These are phyloP conservation scores for Trichophyton schoenleinii DNA, from an alignment of 2,329 filamentous ascomycete species.

Conservation along the genomic window DNA sequence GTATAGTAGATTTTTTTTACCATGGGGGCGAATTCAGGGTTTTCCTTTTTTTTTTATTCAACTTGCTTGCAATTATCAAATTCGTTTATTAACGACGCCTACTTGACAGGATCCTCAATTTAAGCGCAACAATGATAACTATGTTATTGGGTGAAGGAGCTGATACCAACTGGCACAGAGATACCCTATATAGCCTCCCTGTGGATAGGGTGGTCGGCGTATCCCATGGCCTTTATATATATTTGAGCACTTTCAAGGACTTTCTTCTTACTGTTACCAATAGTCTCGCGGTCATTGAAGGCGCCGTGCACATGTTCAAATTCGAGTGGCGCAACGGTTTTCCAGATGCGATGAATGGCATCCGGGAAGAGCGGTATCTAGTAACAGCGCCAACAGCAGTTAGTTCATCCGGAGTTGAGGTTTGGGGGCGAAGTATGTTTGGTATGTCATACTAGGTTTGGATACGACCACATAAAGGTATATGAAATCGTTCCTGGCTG, in stretches of 20 bases:
- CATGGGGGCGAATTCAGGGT: background rate
- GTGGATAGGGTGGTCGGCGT: slow-evolving; percentile 23
- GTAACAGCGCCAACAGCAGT: too few relatives aligned
- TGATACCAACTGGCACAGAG: background rate
- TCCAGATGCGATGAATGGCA: slow-evolving; percentile 58
- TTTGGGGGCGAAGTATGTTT: too few relatives aligned
- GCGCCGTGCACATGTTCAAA: slow-evolving; percentile 57
- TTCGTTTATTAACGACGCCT: background rate
- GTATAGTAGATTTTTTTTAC: slow-evolving; percentile 1
- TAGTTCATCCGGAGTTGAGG: too few relatives aligned
- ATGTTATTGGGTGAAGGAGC: background rate
- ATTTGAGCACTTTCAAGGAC: slow-evolving; percentile 68
- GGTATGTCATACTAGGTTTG: slow-evolving; percentile 38
- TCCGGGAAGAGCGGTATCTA: slow-evolving; percentile 55
- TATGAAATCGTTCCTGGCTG: slow-evolving; percentile 40
- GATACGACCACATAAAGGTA: slow-evolving; percentile 65
- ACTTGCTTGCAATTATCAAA: background rate
- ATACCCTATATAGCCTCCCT: slow-evolving; percentile 11
- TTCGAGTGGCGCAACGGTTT: slow-evolving; percentile 46
- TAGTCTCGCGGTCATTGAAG: slow-evolving; percentile 52
- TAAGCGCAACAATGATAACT: background rate
- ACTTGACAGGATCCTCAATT: background rate
- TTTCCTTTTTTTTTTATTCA: background rate
- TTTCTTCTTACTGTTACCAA: slow-evolving; percentile 46
- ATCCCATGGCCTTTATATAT: slow-evolving; percentile 41